A percentile compares a stretch with the other conserved stretches of the same genome.
Conservation (phyloP, 2,329 filamentous ascomycete genomes). For the Diaporthe sp. region DNA sequence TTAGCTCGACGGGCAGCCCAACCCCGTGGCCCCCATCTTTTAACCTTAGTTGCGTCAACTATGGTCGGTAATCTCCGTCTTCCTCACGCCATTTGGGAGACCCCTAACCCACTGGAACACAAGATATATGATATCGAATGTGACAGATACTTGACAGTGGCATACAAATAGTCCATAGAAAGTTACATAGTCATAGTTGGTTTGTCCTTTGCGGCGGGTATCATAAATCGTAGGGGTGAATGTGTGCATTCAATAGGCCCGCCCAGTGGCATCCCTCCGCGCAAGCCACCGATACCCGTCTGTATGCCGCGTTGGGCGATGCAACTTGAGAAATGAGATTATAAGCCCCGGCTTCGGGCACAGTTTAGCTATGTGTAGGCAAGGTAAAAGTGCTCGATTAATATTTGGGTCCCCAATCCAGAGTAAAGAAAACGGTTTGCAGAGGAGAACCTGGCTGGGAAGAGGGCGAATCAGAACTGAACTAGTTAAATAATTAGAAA, state of each 20-base stretch:
- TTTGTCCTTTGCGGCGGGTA: neutral
- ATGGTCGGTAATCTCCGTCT: constrained; percentile 24
- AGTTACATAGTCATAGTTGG: neutral
- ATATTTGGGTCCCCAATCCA: neutral
- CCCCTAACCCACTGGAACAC: constrained; percentile 20
- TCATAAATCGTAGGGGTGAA: too few species aligned
- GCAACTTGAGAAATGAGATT: neutral
- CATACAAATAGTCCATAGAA: too few species aligned
- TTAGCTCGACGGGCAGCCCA: neutral
- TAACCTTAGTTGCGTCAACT: constrained; percentile 22
- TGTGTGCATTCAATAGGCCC: neutral
- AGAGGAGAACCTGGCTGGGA: neutral
- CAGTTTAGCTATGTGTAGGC: neutral
- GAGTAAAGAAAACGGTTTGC: too few species aligned
- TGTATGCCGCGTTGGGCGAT: neutral
- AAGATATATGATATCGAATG: neutral
- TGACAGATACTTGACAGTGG: neutral
- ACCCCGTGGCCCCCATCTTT: constrained; percentile 19
- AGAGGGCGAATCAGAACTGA: too few species aligned
- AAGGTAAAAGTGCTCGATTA: neutral
- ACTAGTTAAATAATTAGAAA: neutral
- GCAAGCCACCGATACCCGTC: neutral
- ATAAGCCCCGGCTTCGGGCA: neutral
- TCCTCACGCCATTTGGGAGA: neutral
- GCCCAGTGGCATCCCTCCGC: too few species aligned